Percentiles rank a stretch among this genome's conserved stretches.
Conservation (phyloP, 176 grass and related monocot genomes). For the Elaeis guineensis region DNA sequence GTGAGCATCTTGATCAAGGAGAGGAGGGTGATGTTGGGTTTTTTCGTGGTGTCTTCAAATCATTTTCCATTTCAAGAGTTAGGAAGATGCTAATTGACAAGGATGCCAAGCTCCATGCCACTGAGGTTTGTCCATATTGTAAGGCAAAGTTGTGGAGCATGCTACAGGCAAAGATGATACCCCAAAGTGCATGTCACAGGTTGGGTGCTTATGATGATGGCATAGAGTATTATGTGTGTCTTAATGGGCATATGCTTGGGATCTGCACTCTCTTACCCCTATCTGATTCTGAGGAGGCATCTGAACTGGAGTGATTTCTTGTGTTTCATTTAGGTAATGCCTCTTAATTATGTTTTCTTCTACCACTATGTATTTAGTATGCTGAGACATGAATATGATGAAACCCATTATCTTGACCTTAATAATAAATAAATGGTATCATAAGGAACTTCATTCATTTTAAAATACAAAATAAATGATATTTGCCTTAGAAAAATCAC, state of each 20-base stretch:
- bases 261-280: constrained; percentile 71
- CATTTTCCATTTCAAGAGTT: constrained; percentile 72
- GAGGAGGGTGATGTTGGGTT: constrained; percentile 92
- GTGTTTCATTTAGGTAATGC: too few species aligned
- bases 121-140: constrained; percentile 83
- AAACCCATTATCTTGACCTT: too few species aligned
- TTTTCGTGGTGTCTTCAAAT: constrained; percentile 91
- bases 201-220: constrained; percentile 78
- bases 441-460: too few species aligned
- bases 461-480: too few species aligned
- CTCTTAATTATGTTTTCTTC: too few species aligned
- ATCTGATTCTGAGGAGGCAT: constrained; percentile 67
- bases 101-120: constrained; percentile 63
- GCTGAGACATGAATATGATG: too few species aligned
- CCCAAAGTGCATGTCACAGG: constrained; percentile 50
- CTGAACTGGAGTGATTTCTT: constrained; percentile 38
- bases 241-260: constrained; percentile 93
- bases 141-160: constrained; percentile 94
- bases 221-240: constrained; percentile 89
- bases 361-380: too few species aligned
- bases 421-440: too few species aligned
- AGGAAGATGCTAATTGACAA: constrained; percentile 91
- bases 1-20: constrained; percentile 90
- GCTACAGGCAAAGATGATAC: constrained; percentile 81
- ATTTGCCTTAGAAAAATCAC: too few species aligned